Percentiles rank a stretch among this genome's conserved stretches.
Conservation (phyloP, 73 alveolate species). For the Paramecium octaurelia region DNA sequence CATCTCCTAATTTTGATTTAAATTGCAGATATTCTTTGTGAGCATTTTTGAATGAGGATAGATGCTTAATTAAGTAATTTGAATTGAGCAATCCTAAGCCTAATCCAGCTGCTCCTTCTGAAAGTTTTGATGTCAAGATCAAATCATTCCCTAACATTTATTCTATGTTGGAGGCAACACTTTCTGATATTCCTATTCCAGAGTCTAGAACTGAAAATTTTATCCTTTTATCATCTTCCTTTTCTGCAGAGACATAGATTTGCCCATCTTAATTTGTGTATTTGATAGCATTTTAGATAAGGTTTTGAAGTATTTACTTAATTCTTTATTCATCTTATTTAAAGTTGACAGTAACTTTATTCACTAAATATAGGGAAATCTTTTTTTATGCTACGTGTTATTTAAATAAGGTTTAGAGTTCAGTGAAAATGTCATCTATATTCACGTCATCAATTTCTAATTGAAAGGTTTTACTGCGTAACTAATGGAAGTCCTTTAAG, state of each 20-base stretch:
- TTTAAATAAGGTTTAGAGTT: neutral
- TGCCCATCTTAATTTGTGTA: neutral
- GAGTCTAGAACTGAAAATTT: neutral
- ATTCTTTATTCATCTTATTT: slow-evolving; percentile 10
- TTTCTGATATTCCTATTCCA: neutral
- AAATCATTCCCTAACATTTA: neutral
- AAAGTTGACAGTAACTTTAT: neutral
- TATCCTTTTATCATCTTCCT: neutral
- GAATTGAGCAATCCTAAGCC: slow-evolving; percentile 14
- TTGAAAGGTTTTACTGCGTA: neutral
- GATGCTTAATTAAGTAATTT: neutral
- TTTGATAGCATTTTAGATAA: neutral
- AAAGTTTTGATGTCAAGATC: neutral
- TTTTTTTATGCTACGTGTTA: neutral
- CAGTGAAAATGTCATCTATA: neutral
- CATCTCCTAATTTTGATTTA: neutral
- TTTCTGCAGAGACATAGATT: neutral
- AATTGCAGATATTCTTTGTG: neutral
- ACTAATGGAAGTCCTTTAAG: neutral
- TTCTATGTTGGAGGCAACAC: neutral
- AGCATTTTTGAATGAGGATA: neutral
- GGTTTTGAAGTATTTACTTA: neutral
- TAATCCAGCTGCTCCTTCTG: slow-evolving; percentile 4
- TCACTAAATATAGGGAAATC: neutral
- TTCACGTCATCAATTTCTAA: neutral